A percentile compares a stretch with the other conserved stretches of the same genome.
Conservation (phyloP, 2,329 filamentous ascomycete species). For the Huntiella decipiens region DNA sequence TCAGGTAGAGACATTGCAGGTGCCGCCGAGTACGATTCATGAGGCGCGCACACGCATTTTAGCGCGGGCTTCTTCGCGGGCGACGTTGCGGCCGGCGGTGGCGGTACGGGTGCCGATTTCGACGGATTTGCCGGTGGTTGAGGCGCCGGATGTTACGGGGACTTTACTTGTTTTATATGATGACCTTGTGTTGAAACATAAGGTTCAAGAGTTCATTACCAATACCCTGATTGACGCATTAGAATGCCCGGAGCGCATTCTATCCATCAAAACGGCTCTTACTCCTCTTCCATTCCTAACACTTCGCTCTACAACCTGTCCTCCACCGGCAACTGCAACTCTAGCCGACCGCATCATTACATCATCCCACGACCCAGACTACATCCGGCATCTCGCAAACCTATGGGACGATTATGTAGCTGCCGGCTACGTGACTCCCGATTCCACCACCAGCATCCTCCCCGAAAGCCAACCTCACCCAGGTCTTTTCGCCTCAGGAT, state of each 20-base stretch:
- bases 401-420: slow-evolving; percentile 11
- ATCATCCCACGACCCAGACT: slow-evolving; percentile 12
- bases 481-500: slow-evolving; percentile 3
- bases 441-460: slow-evolving; percentile 12
- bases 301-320: slow-evolving; percentile 1
- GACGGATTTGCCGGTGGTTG: too few species aligned
- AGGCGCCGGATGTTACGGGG: not conserved
- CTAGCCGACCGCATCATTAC: slow-evolving; percentile 6
- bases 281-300: slow-evolving; percentile 3
- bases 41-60: too few species aligned
- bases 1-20: too few species aligned
- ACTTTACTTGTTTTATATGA: slow-evolving; percentile 4
- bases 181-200: slow-evolving; percentile 6
- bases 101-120: too few species aligned
- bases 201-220: slow-evolving; percentile 4
- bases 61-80: too few species aligned
- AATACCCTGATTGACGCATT: slow-evolving; percentile 6
- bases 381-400: slow-evolving; percentile 12
- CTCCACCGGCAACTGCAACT: not conserved
- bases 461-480: slow-evolving; percentile 15
- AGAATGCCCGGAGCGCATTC: slow-evolving; percentile 7
- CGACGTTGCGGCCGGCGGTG: too few species aligned
- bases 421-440: slow-evolving; percentile 11
- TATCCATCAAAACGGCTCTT: slow-evolving; percentile 3
- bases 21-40: too few species aligned